Base-by-base conservation (phyloP, 176 grass and related monocot genomes). In the Echinochloa phyllopogon region DNA sequence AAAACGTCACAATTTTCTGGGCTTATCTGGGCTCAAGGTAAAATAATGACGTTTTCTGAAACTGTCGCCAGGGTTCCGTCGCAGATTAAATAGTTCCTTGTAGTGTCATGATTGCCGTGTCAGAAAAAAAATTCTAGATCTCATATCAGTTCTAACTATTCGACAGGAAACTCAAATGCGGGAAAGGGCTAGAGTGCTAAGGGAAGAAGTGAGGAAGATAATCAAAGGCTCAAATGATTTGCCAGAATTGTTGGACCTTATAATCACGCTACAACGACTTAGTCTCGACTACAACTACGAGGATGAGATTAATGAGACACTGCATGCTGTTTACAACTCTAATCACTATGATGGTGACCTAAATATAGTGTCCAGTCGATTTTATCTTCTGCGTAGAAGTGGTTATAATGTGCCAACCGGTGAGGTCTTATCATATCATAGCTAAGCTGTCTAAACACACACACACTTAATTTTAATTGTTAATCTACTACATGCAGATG, bases 371-470 rank as follows among this genome's bases (percentile, higher is more conserved):
- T 87, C 85, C 0, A 18, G 43, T 3, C 69, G 78, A 11, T 87
- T 87, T 48, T 87, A 87, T 68, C 69, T 87, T 87, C 39, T 87
- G 4, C 78, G 85, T 7, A 75, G 25, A 6, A 75, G 37, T 25
- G 70, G 61, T 33, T 87, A 87, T 41, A 33, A 82, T 8, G 50
- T 87, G 36, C 25, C 86, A 69, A 67, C 79, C 10, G 86, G 86
- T 87, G 39, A 82, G 85, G 0, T 16, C 12, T 56, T 45, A 0
- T 77, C 74, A 0, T 23, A 44, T 18, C 14, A n/a, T 45, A 69
- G 13, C 17, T 72, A 20, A 42, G 17, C 1, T 44, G 20, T 70
- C 20, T 69, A 69, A 12, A n/a, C n/a, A n/a, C 43, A 23, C 24
- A 70, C 1, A 23, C 27, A 2, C 2, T 8, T 53, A 21, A 42